Conservation (phyloP, 1,284 basidiomycete genomes). For the Pisolithus thermaeus region DNA sequence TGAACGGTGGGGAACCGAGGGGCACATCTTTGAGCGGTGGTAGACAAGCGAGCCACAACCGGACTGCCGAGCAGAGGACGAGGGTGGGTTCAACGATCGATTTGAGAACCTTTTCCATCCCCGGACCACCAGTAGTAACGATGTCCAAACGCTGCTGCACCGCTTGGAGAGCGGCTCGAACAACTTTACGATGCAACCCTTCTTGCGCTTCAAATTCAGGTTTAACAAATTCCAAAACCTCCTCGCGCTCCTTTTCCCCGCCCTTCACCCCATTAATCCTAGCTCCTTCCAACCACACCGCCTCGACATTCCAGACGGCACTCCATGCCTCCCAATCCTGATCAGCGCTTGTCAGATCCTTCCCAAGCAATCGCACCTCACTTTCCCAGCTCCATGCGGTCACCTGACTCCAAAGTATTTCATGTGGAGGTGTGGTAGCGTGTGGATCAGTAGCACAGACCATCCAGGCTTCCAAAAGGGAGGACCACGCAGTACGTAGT, state of each 20-base stretch:
- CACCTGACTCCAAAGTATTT: constrained; percentile 87
- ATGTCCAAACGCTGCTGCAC: constrained; percentile 8
- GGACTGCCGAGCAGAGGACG: constrained; percentile 45
- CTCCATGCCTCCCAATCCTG: constrained; percentile 31
- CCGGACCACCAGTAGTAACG: neutral
- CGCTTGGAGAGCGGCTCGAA: constrained; percentile 14
- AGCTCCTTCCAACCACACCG: constrained; percentile 72
- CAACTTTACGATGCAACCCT: constrained; percentile 27
- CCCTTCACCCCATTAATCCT: constrained; percentile 62
- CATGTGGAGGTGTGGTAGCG: constrained; percentile 78
- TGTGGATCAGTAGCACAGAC: constrained; percentile 87
- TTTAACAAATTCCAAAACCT: constrained; percentile 31
- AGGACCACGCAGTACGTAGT: constrained; percentile 45
- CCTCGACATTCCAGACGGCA: constrained; percentile 49
- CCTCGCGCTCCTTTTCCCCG: constrained; percentile 57
- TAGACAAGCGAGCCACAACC: constrained; percentile 58
- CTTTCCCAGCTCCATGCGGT: constrained; percentile 69
- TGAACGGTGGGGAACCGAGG: constrained; percentile 43
- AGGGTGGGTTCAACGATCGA: constrained; percentile 16
- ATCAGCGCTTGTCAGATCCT: constrained; percentile 14
- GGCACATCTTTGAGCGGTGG: constrained; percentile 34
- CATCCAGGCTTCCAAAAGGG: constrained; percentile 67
- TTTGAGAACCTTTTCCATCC: neutral
- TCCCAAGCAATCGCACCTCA: constrained; percentile 39
- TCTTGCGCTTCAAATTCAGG: constrained; percentile 37